Evolutionary conservation across 1,139 yeast genomes (phyloP).

Genomic region (Saccharomyces uvarum): DNA sequence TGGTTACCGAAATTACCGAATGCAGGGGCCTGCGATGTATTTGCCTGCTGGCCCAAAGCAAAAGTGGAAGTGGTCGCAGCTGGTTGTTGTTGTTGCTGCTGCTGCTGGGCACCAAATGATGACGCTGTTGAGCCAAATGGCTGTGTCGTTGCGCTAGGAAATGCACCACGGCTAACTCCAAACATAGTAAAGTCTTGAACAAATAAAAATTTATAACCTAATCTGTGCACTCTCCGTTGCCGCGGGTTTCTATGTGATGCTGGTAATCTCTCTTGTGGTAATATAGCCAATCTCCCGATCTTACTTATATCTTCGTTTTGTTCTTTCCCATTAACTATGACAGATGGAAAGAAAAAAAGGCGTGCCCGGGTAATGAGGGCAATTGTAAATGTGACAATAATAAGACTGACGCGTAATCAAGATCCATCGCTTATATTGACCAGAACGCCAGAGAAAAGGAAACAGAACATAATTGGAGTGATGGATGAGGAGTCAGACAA

Average conservation of each 20-base stretch:
- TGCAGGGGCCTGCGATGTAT: background rate
- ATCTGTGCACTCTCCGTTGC: background rate
- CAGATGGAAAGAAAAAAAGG: background rate
- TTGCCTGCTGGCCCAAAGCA: background rate
- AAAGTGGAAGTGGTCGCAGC: background rate
- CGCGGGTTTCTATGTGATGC: background rate
- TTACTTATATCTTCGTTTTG: background rate
- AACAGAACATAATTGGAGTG: background rate
- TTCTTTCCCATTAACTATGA: background rate
- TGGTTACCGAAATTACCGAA: slow-evolving; percentile 32
- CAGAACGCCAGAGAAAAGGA: background rate
- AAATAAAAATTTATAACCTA: slow-evolving; percentile 3
- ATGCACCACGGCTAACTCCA: slow-evolving; percentile 19
- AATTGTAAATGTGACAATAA: background rate
- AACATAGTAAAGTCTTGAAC: slow-evolving; percentile 14
- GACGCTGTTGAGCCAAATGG: slow-evolving; percentile 34
- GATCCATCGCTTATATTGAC: background rate
- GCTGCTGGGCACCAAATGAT: slow-evolving; percentile 31
- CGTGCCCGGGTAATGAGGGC: background rate
- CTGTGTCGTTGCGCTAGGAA: slow-evolving; percentile 35
- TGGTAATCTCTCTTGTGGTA: background rate
- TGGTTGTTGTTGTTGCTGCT: slow-evolving; percentile 6
- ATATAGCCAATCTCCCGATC: background rate
- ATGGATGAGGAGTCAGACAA: slow-evolving; percentile 3
- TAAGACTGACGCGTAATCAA: background rate